Evolutionary conservation across 495 filamentous ascomycete genomes (phyloP).

Genomic region (Xylaria scruposa): DNA sequence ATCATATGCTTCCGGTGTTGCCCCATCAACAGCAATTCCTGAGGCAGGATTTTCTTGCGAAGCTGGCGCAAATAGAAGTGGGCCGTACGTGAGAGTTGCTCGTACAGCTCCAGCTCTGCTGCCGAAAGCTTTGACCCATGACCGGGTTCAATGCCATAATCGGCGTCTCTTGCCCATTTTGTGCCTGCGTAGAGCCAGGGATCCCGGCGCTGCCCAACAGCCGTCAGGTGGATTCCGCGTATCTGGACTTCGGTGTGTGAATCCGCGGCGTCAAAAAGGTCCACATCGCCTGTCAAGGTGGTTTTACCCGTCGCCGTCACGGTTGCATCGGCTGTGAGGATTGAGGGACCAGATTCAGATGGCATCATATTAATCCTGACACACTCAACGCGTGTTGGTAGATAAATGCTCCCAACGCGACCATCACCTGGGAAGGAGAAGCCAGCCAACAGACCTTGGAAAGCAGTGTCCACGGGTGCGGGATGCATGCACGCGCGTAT

Average conservation of each 20-base stretch:
- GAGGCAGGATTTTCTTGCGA: neutral
- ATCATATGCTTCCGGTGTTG: slow-evolving; percentile 22
- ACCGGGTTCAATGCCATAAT: slow-evolving; percentile 18
- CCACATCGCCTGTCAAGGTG: neutral
- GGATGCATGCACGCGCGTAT: slow-evolving; percentile 1
- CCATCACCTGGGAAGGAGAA: slow-evolving; percentile 3
- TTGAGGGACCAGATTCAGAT: neutral
- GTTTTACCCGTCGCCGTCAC: neutral
- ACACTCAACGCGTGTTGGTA: neutral
- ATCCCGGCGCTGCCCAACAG: slow-evolving; percentile 12
- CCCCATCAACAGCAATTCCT: slow-evolving; percentile 13
- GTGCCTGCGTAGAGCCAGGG: slow-evolving; percentile 17
- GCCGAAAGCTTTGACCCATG: neutral
- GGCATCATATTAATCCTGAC: slow-evolving; percentile 2
- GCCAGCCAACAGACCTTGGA: neutral
- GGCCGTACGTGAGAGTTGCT: slow-evolving; percentile 11
- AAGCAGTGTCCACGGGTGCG: neutral
- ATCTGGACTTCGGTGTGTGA: neutral
- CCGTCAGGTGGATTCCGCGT: neutral
- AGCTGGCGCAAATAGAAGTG: slow-evolving; percentile 26
- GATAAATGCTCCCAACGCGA: neutral
- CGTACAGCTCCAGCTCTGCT: slow-evolving; percentile 1
- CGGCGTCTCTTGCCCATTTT: slow-evolving; percentile 9
- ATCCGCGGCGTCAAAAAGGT: slow-evolving; percentile 8
- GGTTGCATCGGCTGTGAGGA: neutral